Conservation (phyloP, 495 filamentous ascomycete genomes). For the Diplogelasinospora grovesii region DNA sequence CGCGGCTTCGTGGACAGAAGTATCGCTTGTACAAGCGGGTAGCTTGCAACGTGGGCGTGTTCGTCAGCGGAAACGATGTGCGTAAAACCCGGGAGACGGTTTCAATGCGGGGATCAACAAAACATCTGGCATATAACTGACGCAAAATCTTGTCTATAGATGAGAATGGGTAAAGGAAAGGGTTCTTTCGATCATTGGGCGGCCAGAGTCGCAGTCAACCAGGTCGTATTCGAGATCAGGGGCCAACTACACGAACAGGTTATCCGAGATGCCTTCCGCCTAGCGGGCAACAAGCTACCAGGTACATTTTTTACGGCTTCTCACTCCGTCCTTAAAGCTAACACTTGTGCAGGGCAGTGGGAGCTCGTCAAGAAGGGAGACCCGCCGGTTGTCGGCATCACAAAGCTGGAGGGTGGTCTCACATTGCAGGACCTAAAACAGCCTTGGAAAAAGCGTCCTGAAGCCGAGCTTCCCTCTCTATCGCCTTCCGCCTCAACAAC, state of each 20-base stretch:
- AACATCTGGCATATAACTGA: too few species aligned
- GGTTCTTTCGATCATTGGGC: constrained; percentile 97
- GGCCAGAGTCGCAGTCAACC: constrained; percentile 74
- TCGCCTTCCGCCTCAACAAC: constrained; percentile 3
- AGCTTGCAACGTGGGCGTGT: constrained; percentile 87
- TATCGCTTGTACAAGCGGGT: constrained; percentile 89
- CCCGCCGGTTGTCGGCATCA: constrained; percentile 81
- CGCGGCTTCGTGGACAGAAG: constrained; percentile 80
- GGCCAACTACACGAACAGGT: constrained; percentile 92
- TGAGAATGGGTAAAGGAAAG: constrained; percentile 98
- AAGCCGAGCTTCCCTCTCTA: constrained; percentile 9
- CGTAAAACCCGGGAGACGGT: neutral
- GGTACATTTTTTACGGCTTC: constrained; percentile 47
- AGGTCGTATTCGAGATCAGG: constrained; percentile 86
- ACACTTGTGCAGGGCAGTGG: constrained; percentile 60
- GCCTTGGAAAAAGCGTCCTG: constrained; percentile 60
- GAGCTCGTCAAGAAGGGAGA: constrained; percentile 95
- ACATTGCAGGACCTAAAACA: constrained; percentile 74
- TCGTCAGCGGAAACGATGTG: constrained; percentile 88
- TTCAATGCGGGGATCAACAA: neutral
- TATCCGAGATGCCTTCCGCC: constrained; percentile 83
- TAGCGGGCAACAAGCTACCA: constrained; percentile 93
- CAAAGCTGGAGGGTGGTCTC: constrained; percentile 76
- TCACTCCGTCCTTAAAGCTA: constrained; percentile 9
- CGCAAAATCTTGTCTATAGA: constrained; percentile 28